These are phyloP conservation scores for Calycina herbarum DNA, from an alignment of 2,329 filamentous ascomycete genomes.

Conservation along the genomic window DNA sequence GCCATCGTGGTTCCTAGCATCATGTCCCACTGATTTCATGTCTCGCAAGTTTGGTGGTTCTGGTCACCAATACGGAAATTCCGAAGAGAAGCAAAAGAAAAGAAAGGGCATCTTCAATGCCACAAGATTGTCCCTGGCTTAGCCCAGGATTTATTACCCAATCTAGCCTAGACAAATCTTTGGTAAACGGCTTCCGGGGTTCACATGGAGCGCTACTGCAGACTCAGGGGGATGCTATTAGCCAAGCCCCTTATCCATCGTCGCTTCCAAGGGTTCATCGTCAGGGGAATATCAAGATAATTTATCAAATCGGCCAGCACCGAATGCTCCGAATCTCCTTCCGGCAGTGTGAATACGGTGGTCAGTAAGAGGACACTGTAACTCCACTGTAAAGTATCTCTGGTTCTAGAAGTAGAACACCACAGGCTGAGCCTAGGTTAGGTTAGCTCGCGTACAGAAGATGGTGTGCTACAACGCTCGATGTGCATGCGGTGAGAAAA, in stretches of 20 bases:
- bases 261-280: neutral
- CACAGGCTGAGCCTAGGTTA: neutral
- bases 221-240: neutral
- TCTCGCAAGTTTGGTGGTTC: neutral
- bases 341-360: neutral
- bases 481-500: constrained; percentile 3
- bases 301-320: neutral
- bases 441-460: neutral
- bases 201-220: neutral
- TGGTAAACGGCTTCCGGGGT: neutral
- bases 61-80: neutral
- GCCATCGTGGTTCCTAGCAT: neutral
- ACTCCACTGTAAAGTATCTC: neutral
- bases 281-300: neutral
- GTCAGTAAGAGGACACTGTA: neutral
- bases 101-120: neutral
- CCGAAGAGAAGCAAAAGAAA: neutral
- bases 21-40: neutral
- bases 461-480: constrained; percentile 5
- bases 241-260: neutral
- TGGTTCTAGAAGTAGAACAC: neutral
- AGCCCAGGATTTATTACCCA: neutral
- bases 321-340: neutral
- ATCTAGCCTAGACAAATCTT: neutral
- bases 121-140: neutral